Conservation (phyloP, 2,329 filamentous ascomycete species). For the Venturia asperata region DNA sequence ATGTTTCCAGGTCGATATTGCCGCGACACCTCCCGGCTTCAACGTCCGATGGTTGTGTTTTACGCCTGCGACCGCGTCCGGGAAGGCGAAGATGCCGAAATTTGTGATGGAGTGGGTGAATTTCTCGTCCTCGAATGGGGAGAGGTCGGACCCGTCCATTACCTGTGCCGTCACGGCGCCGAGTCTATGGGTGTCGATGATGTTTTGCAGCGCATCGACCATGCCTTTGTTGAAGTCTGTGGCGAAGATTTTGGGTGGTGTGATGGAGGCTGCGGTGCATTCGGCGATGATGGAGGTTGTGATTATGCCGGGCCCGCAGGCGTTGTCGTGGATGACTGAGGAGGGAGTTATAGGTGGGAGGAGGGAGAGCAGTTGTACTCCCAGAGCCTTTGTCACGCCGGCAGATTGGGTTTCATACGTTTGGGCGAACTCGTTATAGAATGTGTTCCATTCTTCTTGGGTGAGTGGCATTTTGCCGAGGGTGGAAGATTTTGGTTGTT, state of each 20-base stretch:
- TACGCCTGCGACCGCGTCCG: conserved; percentile 29
- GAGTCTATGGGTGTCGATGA: background rate
- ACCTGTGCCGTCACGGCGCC: background rate
- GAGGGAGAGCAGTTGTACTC: conserved; percentile 27
- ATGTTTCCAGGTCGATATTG: conserved; percentile 32
- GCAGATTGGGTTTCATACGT: conserved; percentile 30
- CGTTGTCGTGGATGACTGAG: conserved; percentile 32
- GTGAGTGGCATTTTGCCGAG: background rate
- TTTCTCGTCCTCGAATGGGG: conserved; percentile 23
- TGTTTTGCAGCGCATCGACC: conserved; percentile 23
- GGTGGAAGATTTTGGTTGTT: background rate
- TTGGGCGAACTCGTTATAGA: conserved; percentile 26
- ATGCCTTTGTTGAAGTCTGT: conserved; percentile 29
- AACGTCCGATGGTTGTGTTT: conserved; percentile 36
- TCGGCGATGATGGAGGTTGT: conserved; percentile 25
- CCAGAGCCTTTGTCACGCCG: conserved; percentile 27
- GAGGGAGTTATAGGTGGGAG: conserved; percentile 25
- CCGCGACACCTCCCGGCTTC: conserved; percentile 31
- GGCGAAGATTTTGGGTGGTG: conserved; percentile 26
- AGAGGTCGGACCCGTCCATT: conserved; percentile 17
- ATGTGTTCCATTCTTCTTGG: conserved; percentile 19
- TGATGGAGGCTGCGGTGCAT: conserved; percentile 10
- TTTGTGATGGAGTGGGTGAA: conserved; percentile 37
- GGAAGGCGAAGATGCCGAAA: conserved; percentile 36
- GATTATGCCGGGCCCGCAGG: conserved; percentile 30